These are phyloP conservation scores for Trichoderma asperellum DNA, from an alignment of 2,329 filamentous ascomycete genomes.

Conservation along the genomic window DNA sequence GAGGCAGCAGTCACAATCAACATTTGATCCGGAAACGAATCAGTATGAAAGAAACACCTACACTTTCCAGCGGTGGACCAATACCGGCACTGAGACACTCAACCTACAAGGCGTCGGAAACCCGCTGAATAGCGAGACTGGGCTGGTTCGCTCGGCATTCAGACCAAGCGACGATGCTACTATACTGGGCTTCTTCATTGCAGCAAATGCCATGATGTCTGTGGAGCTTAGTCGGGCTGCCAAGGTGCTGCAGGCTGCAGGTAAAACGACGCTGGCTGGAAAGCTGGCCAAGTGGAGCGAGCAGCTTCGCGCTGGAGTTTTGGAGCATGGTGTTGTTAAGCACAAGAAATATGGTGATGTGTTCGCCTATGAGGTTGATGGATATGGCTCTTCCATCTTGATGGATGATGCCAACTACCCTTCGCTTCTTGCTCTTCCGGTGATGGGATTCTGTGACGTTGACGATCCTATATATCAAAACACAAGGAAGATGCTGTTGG, in stretches of 20 bases:
- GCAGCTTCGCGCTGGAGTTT: constrained; percentile 74
- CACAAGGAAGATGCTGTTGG: constrained; percentile 77
- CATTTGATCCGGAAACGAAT: constrained; percentile 72
- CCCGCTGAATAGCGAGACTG: constrained; percentile 81
- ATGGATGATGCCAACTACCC: constrained; percentile 93
- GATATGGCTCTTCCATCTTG: constrained; percentile 77
- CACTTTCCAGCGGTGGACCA: constrained; percentile 82
- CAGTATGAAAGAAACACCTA: constrained; percentile 75
- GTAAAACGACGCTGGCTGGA: constrained; percentile 57
- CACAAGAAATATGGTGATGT: constrained; percentile 77
- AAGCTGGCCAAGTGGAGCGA: constrained; percentile 62
- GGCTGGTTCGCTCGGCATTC: constrained; percentile 88
- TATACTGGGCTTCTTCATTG: constrained; percentile 92
- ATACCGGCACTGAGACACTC: constrained; percentile 86
- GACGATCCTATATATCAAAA: constrained; percentile 79
- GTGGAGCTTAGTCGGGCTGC: constrained; percentile 81
- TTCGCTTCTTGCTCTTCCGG: constrained; percentile 75
- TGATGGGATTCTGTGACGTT: constrained; percentile 72
- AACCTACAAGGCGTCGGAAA: constrained; percentile 85
- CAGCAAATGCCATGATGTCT: constrained; percentile 94
- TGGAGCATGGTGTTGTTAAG: constrained; percentile 79
- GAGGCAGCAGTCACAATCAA: constrained; percentile 76
- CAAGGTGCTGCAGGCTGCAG: constrained; percentile 65
- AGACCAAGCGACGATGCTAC: constrained; percentile 94
- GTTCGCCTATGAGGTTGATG: constrained; percentile 87